A percentile compares a stretch with the other conserved stretches of the same genome.
These are phyloP conservation scores for Exophiala calicioides DNA, from an alignment of 2,329 filamentous ascomycete species.

Conservation along the genomic window DNA sequence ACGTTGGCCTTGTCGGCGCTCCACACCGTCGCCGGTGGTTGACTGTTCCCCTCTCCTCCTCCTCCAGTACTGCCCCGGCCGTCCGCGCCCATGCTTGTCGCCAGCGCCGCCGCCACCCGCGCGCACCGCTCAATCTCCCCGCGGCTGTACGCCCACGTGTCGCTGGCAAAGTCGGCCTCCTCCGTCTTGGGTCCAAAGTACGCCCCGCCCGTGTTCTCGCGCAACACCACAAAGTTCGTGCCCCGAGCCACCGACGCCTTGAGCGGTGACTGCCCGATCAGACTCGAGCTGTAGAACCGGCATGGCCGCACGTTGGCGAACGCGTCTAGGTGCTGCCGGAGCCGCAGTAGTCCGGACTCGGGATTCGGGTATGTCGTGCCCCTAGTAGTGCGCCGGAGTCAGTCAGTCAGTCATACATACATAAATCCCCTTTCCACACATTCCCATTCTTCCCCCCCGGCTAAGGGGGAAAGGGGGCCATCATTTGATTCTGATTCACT, in stretches of 20 bases:
- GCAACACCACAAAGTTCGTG: slow-evolving; percentile 71
- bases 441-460: too few relatives aligned
- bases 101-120: slow-evolving; percentile 50
- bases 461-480: too few relatives aligned
- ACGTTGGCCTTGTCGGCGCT: slow-evolving; percentile 58
- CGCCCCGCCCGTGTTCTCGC: slow-evolving; percentile 47
- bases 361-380: slow-evolving; percentile 30
- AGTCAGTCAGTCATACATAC: too few relatives aligned
- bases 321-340: slow-evolving; percentile 35
- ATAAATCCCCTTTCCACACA: too few relatives aligned
- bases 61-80: not conserved
- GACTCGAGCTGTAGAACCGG: slow-evolving; percentile 46
- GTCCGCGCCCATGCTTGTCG: slow-evolving; percentile 35
- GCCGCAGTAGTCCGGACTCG: slow-evolving; percentile 29
- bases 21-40: slow-evolving; percentile 46
- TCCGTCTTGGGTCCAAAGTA: slow-evolving; percentile 52
- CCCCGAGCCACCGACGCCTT: slow-evolving; percentile 55
- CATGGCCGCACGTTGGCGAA: slow-evolving; percentile 56
- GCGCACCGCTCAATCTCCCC: slow-evolving; percentile 51
- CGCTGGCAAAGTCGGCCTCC: slow-evolving; percentile 46
- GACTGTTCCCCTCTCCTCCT: not conserved
- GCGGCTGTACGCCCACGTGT: slow-evolving; percentile 51
- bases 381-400: too few relatives aligned
- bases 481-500: too few relatives aligned
- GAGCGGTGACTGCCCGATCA: slow-evolving; percentile 43